A percentile compares a stretch with the other conserved stretches of the same genome.
Evolutionary conservation across 139 green algal genomes (phyloP).

Genomic region (Chlorella sp.): DNA sequence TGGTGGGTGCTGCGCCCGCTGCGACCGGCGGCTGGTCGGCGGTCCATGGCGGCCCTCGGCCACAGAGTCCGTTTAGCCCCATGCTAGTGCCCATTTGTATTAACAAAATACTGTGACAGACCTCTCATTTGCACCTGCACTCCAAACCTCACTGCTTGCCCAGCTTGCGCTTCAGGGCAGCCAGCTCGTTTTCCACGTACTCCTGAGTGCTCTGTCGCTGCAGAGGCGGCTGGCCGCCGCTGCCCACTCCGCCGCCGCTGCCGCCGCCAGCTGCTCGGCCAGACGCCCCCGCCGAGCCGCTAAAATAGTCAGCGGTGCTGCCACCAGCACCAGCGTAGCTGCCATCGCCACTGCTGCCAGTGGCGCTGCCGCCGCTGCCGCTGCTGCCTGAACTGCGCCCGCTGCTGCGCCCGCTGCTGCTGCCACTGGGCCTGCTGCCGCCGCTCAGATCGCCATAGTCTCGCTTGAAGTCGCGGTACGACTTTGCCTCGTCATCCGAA

Average conservation of each 20-base stretch:
- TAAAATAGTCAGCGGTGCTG: background rate
- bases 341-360: background rate
- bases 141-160: slow-evolving; percentile 31
- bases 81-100: too few relatives aligned
- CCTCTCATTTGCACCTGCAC: too few relatives aligned
- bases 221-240: background rate
- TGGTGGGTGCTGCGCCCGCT: too few relatives aligned
- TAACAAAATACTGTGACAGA: too few relatives aligned
- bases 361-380: background rate
- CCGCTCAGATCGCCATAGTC: slow-evolving; percentile 9
- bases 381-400: background rate
- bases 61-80: too few relatives aligned
- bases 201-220: background rate
- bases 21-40: too few relatives aligned
- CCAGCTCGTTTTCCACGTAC: slow-evolving; percentile 59
- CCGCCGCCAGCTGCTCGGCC: background rate
- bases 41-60: too few relatives aligned
- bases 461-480: background rate
- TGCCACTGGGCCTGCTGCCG: background rate
- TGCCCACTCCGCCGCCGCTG: background rate
- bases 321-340: background rate
- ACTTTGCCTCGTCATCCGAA: slow-evolving; percentile 14
- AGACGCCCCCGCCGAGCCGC: background rate
- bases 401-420: background rate
- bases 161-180: slow-evolving; percentile 61